phyloP scores from a whole-genome alignment of 2,329 filamentous ascomycete species.

The Paraphaeosphaeria sporulosa region DNA sequence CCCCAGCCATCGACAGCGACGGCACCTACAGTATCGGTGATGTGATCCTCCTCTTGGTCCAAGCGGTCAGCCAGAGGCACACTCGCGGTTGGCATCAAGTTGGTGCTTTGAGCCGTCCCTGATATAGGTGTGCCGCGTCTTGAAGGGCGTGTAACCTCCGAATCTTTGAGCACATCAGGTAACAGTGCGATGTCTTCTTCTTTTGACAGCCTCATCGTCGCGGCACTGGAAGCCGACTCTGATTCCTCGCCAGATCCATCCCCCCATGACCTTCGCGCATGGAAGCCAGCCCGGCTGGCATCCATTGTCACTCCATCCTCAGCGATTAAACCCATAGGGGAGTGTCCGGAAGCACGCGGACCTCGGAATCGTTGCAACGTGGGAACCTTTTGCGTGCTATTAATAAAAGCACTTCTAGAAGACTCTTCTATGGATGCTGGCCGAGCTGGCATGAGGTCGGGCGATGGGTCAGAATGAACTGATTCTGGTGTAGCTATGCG shows the following conservation, averaged over 20 bases:
- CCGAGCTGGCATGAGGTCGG: constrained; percentile 12
- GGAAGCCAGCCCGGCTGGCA: constrained; percentile 17
- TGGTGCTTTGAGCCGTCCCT: constrained; percentile 24
- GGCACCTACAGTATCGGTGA: constrained; percentile 94
- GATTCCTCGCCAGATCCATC: constrained; percentile 51
- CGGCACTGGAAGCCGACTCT: constrained; percentile 29
- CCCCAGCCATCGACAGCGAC: constrained; percentile 89
- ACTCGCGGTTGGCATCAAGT: constrained; percentile 15
- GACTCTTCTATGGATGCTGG: constrained; percentile 36
- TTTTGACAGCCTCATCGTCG: constrained; percentile 31
- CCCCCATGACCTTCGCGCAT: constrained; percentile 35
- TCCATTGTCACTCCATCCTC: constrained; percentile 39
- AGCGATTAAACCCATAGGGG: constrained; percentile 15
- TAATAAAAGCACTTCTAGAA: constrained; percentile 51
- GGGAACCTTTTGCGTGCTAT: constrained; percentile 52
- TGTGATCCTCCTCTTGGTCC: constrained; percentile 60
- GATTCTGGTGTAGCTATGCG: constrained; percentile 25
- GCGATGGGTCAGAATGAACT: constrained; percentile 15
- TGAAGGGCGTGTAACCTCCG: constrained; percentile 13
- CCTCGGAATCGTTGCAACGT: constrained; percentile 35
- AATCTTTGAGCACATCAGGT: constrained; percentile 18
- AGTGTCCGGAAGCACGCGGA: constrained; percentile 12
- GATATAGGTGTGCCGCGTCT: constrained; percentile 22
- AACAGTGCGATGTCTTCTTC: constrained; percentile 14
- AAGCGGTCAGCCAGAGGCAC: constrained; percentile 1